Base-by-base conservation (phyloP, 306 rosid genomes). In the Acacia melanoxylon region DNA sequence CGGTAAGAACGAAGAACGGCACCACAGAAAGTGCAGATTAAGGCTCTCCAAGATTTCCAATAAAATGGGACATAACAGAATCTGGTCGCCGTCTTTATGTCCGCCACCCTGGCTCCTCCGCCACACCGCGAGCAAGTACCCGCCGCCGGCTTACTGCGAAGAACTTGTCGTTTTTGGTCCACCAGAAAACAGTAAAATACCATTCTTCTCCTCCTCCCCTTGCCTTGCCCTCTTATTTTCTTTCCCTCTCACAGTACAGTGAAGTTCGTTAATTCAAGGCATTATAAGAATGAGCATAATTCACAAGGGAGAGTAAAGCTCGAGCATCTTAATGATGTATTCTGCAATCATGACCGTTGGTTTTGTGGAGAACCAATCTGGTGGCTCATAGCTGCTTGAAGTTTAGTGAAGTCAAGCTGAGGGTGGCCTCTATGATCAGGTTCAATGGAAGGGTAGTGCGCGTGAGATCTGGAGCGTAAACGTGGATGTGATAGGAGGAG, bases 101-200 rank as follows among this genome's bases (percentile, higher is more conserved):
- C 94, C 0, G 91, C 98, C 78, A 94, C 97, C 79, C 97, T 90
- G 0, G 97, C 98, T 9, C 97, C 97, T 2, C 97, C 90, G 67
- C 98, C 98, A 79, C 98, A 94, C 46, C 97, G 89, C 1, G 97
- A 90, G 77, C 98, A 94, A 2, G 58, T 88, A 35, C 98, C 97
- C 0, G 98, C 97, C 0, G 89, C 97, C 7, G 98, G 98, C 88
- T 94, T 94, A 91, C 97, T 94, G 72, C 84, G 66, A 81, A 78
- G 87, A 52, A 94, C 84, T 65, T 86, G 76, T 82, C 84, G 71
- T 62, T 80, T 87, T 75, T 94, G 98, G 65, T 94, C 98, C 35
- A 94, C 97, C 14, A 93, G 86, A 76, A 94, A 94, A 68, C 97
- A 94, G 83, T 90, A 88, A 77, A 81, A 91, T 42, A 91, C 97